A percentile compares a stretch with the other conserved stretches of the same genome.
Conservation (phyloP, 2,329 filamentous ascomycete species). For the Rhynchosporium agropyri region DNA sequence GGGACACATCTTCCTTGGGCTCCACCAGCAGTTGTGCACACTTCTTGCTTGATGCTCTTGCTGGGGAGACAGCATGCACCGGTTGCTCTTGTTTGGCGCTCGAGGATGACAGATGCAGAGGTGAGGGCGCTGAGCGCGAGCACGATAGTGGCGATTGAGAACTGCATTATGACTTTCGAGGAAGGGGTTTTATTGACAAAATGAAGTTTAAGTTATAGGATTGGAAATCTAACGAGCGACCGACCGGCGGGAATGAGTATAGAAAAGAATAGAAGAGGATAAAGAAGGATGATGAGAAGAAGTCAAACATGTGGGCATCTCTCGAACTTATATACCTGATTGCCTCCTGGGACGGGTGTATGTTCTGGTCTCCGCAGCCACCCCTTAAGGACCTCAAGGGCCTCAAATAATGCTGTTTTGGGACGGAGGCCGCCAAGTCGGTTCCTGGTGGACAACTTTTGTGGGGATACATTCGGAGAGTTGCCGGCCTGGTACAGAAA, state of each 20-base stretch:
- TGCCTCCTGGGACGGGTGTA: neutral
- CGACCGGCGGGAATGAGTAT: conserved; percentile 14
- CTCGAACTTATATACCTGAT: neutral
- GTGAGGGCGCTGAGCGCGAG: conserved; percentile 18
- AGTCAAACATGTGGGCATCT: too few species aligned
- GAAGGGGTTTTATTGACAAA: neutral
- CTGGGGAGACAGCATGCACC: conserved; percentile 20
- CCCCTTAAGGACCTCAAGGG: too few species aligned
- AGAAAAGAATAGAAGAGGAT: neutral
- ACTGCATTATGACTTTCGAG: conserved; percentile 16
- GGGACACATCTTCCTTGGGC: conserved; percentile 19
- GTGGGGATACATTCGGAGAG: neutral
- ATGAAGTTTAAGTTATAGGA: neutral
- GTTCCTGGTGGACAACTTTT: neutral
- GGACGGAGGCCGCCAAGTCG: neutral
- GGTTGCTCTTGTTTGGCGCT: conserved; percentile 4
- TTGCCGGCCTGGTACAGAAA: neutral
- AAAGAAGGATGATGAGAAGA: conserved; percentile 6
- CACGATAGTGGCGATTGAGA: conserved; percentile 12
- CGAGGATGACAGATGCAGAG: conserved; percentile 5
- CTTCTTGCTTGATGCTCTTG: conserved; percentile 19
- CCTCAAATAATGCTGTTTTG: too few species aligned
- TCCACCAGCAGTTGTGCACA: conserved; percentile 15
- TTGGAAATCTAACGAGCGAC: neutral
- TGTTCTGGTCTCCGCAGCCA: too few species aligned